Base-by-base conservation (phyloP, 2,329 filamentous ascomycete genomes). In the Sclerotinia spermophila region DNA sequence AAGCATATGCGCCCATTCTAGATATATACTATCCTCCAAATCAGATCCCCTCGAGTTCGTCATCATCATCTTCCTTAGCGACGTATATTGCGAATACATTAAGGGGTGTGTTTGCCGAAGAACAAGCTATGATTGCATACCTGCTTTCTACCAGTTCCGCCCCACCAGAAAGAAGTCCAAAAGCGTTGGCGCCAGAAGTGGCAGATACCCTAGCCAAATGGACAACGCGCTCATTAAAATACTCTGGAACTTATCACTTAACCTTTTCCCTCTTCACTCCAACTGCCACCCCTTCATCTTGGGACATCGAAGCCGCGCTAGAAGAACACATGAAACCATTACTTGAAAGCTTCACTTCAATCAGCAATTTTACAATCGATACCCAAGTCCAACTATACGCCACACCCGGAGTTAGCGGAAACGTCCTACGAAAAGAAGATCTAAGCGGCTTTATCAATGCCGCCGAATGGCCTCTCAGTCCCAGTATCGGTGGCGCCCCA, bases 371-470 rank as follows among this genome's bases (percentile, higher is more conserved):
- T 78, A 97, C 94, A 21, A 90, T 98, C 65, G 94, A 98, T 79
- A 97, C 94, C 0, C 96, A 99, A 81, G 92, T 99, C 3, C 96
- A 99, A 81, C 86, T 98, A 0, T 97, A 97, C 79, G 95, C 96
- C n/a, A 82, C 84, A 1, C 87, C 88, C 0, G 86, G 89, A n/a
- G 86, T 88, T 1, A 85, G 87, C 76, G 79, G 78, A 0, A 82
- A 89, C 35, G 85, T 91, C 0, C 83, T 99, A 48, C 89, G 87
- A 76, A 94, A 93, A 79, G 92, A 97, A 76, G 94, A 97, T 76
- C 85, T 99, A 1, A 93, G 93, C 51, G 94, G 92, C 1, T 99
- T 99, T 78, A 94, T 99, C 81, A 99, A 99, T 78, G 94, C 95
- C 3, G 96, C 96, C 2, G 96, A 99, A 82, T 99, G 96, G 96